Base-by-base conservation (phyloP, 441 rosid species). In the California macrophylla region DNA sequence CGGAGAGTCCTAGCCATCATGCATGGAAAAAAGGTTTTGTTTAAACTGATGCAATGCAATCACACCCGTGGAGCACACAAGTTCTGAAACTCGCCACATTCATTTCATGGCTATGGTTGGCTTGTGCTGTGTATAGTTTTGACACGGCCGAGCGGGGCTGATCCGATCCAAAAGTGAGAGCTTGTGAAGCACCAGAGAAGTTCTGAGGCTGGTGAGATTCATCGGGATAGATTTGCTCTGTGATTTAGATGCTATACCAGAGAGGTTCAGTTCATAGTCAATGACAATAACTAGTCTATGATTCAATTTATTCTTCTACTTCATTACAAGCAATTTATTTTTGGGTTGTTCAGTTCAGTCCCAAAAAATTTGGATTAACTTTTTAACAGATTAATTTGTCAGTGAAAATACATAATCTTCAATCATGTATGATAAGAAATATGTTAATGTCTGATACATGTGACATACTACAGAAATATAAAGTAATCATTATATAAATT, bases 221-320 rank as follows among this genome's bases (percentile, higher is more conserved):
- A 15, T 10, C 47, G 12, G 47, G 47, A 12, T 13, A 40, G 47
- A 8, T 12, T 3, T 40, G 15, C 9, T 50, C 24, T 4, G 58
- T 50, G 60, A 21, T 52, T 50, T 50, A 7, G 4, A 20, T 6
- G 25, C 12, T 5, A 52, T 52, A 52, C 23, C 60, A 52, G 60
- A 52, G 23, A 52, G 60, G 25, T 6, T 18, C 10, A 52, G 60
- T 18, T 52, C 0, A 50, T 50, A 52, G 47, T 40, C 13, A 0
- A 40, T 10, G 47, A 52, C 60, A 52, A 1, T 5, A 18, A 52
- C 25, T 52, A 40, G 15, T 40, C 15, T 3, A 50, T 50, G 58
- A 58, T 58, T 58, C 64, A 58, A 58, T 58, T 58, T 58, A 58
- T 58, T 58, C 64, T 58, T 58, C 24, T 58, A 58, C 64, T 24